Percentiles rank a stretch among this genome's conserved stretches.
Evolutionary conservation across 345 rosid species (phyloP).

Genomic region (Litchi chinensis): DNA sequence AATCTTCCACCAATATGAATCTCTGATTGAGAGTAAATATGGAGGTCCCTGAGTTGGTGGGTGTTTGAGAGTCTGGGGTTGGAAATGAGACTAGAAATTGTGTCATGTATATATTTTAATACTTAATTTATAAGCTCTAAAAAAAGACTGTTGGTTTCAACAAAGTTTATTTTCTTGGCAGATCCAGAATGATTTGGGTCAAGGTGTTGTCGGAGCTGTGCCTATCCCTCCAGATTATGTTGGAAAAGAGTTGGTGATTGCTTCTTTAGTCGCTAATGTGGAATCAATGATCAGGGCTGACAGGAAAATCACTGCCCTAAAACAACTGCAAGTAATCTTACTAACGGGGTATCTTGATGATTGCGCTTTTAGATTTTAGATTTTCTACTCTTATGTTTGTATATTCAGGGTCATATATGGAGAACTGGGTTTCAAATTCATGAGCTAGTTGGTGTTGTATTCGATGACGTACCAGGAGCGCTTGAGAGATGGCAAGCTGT

Average conservation of each 20-base stretch:
- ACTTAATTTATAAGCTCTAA: background rate
- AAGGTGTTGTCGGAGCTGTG: constrained; percentile 51
- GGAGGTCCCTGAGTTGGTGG: background rate
- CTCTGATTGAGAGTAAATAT: background rate
- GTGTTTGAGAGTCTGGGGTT: background rate
- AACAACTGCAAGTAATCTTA: constrained; percentile 54
- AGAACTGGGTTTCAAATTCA: constrained; percentile 50
- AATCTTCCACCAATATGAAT: background rate
- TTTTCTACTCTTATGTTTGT: background rate
- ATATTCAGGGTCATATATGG: constrained; percentile 59
- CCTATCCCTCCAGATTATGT: constrained; percentile 47
- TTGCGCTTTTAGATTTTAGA: background rate
- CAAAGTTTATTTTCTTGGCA: constrained; percentile 12
- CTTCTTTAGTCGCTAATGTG: constrained; percentile 56
- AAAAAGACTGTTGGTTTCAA: background rate
- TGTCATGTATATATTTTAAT: too few relatives aligned
- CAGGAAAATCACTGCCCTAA: constrained; percentile 51
- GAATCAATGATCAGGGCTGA: constrained; percentile 57
- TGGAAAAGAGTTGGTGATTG: constrained; percentile 54
- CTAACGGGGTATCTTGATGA: background rate
- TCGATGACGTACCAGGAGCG: constrained; percentile 59
- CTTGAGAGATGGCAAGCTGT: constrained; percentile 52
- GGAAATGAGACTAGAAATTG: too few relatives aligned
- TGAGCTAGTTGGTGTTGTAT: constrained; percentile 54
- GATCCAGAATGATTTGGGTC: constrained; percentile 54